Evolutionary conservation across 2,329 filamentous ascomycete genomes (phyloP), one percentile per base, ranked within the genome.

Genomic region (Neopestalotiopsis clavispora): DNA sequence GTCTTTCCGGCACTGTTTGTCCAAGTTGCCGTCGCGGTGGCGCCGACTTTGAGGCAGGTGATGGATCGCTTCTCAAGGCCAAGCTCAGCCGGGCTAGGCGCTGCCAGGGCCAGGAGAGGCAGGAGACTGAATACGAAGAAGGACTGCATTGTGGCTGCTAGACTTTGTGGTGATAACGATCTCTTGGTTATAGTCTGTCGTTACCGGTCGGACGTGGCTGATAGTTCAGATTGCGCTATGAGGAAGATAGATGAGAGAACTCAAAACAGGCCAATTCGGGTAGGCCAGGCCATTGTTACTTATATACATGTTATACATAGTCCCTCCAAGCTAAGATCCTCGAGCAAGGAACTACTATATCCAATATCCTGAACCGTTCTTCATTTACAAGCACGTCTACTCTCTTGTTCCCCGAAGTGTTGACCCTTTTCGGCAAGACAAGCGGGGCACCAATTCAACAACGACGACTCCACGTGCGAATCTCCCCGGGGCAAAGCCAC

Each of bases 11-110:
- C 81, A 61, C 76, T 75, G 61, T 85, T 84, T 2, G 78, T 84
- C 84, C 84, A 86, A 23, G 71, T 78, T 12, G 84, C 84, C 5
- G 81, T 85, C 4, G 84, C 84, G 1, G 79, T 81, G 9, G 76
- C 69, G 6, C 81, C 81, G 7, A 82, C 75, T 2, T 69, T 76
- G 4, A 84, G 74, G 69, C 83, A 85, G 1, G 78, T 80, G 38
- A 83, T 77, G 17, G 79, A 69, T n/a, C 75, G 67, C 65, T 74
- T 76, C 7, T 70, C 45, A 40, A 74, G 70, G 13, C 56, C 45
- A 14, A 65, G 63, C 3, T 71, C 63, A 40, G 20, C 45, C 17
- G 59, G 59, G 59, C 59, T 62, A 1, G 72, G 72, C 1, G 67
- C 68, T 2, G 72, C 72, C 2, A 71, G 57, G 1, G 62, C 68